Base-by-base conservation (phyloP, 768 basidiomycete genomes). In the Leucosporidium creatinivorum region DNA sequence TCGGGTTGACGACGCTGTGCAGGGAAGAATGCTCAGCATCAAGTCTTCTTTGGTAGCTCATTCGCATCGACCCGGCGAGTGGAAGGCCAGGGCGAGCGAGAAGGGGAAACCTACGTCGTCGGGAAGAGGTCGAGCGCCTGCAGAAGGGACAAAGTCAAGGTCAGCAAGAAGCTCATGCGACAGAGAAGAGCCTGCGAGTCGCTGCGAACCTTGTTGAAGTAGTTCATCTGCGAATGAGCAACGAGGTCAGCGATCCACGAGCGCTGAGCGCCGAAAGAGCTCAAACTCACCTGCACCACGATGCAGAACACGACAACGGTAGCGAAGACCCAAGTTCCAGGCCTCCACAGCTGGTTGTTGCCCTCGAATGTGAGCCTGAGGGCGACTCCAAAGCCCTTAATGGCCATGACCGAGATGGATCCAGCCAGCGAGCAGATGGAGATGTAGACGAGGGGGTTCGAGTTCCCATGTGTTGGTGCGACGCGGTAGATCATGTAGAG, bases 321-420 rank as follows among this genome's bases (percentile, higher is more conserved):
- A 48, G 86, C 92, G 74, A 98, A 94, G 30, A 98, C 85, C 78
- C 97, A 99, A n/a, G 96, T 99, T 77, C 90, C 92, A 48, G 89
- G 86, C 76, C 93, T 90, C 1, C 87, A 85, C 76, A 99, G 89
- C 79, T 99, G 96, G 78, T 98, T 99, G 76, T 90, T 89, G 56
- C 94, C 93, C 15, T 85, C 83, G 66, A 97, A 80, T 0, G 93
- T 98, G 65, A 99, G 84, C 79, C 98, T 98, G 75, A 99, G 84
- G 3, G 96, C 94, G 57, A 97, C 87, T 55, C 96, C 96, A 75
- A 99, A 92, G 58, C 93, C 94, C 81, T 99, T 99, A 82, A 97
- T 89, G 51, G 92, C 89, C 96, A 99, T 98, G 79, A 98, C 86
- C n/a, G 91, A 92, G 54, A 99, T 86, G 36, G 91, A 93, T 17